Percentiles rank a stretch among this genome's conserved stretches.
Evolutionary conservation across 306 rosid genomes (phyloP).

Genomic region (Pachyrhizus erosus): DNA sequence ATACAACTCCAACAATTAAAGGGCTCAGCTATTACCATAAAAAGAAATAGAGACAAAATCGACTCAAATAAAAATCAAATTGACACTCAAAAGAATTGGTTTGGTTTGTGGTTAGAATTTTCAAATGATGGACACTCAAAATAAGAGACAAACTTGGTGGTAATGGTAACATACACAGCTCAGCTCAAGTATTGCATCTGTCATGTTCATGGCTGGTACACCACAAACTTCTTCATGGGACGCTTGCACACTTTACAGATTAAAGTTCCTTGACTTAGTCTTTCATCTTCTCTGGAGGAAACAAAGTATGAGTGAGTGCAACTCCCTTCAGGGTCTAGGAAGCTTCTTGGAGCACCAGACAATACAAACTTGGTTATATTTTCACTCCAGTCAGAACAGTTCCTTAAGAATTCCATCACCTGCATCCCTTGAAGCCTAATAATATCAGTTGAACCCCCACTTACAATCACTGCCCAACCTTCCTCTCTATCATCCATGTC

Average conservation of each 20-base stretch:
- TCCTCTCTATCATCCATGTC: slow-evolving; percentile 44
- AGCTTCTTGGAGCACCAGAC: slow-evolving; percentile 42
- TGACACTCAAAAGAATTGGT: neutral
- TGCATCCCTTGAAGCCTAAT: slow-evolving; percentile 53
- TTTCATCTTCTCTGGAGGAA: slow-evolving; percentile 42
- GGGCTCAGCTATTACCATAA: neutral
- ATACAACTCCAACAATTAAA: neutral
- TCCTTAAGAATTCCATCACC: slow-evolving; percentile 47
- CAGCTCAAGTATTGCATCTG: neutral
- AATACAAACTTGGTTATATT: slow-evolving; percentile 46
- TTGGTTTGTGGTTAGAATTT: neutral
- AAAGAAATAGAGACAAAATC: neutral
- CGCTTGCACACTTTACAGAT: slow-evolving; percentile 59
- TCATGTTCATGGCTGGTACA: slow-evolving; percentile 38
- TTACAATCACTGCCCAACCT: slow-evolving; percentile 67
- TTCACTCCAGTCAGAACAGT: slow-evolving; percentile 38
- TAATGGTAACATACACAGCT: neutral
- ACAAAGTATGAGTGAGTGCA: slow-evolving; percentile 49
- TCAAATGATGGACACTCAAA: neutral
- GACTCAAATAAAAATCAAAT: neutral
- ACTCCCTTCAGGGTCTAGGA: slow-evolving; percentile 50
- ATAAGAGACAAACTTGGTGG: neutral
- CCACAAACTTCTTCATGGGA: slow-evolving; percentile 56
- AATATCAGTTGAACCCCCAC: slow-evolving; percentile 50
- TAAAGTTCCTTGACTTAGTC: slow-evolving; percentile 37